Conservation (phyloP, 2,329 filamentous ascomycete species). For the Diaporthe nobilis region DNA sequence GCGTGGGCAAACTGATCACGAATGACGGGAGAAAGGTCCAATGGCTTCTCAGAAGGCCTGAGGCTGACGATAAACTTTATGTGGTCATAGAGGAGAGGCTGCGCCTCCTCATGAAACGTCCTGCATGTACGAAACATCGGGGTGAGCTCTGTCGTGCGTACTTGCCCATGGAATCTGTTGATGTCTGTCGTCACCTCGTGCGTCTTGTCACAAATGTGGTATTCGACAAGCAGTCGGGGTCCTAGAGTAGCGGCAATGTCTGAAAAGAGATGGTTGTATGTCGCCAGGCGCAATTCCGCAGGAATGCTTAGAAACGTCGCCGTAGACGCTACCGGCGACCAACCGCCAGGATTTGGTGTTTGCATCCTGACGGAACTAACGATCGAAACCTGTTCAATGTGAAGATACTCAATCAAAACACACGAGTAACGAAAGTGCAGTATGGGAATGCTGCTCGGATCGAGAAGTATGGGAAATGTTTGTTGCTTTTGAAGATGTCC, state of each 20-base stretch:
- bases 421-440: background rate
- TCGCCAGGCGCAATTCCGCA: background rate
- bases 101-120: background rate
- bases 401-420: background rate
- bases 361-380: background rate
- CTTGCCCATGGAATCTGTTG: background rate
- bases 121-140: background rate
- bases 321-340: no score
- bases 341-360: background rate
- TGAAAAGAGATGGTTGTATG: background rate
- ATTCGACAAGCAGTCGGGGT: background rate
- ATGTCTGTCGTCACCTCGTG: background rate
- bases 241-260: background rate
- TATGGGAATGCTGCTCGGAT: background rate
- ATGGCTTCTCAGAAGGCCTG: no score
- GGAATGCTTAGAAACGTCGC: background rate
- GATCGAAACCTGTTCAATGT: background rate
- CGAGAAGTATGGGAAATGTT: background rate
- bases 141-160: background rate
- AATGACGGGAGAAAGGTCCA: no score
- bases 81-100: no score
- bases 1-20: no score
- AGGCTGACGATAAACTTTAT: no score
- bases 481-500: background rate
- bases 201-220: background rate